Evolutionary conservation across 352 stramenopile species (phyloP).

Genomic region (Phytophthora ohioensis): DNA sequence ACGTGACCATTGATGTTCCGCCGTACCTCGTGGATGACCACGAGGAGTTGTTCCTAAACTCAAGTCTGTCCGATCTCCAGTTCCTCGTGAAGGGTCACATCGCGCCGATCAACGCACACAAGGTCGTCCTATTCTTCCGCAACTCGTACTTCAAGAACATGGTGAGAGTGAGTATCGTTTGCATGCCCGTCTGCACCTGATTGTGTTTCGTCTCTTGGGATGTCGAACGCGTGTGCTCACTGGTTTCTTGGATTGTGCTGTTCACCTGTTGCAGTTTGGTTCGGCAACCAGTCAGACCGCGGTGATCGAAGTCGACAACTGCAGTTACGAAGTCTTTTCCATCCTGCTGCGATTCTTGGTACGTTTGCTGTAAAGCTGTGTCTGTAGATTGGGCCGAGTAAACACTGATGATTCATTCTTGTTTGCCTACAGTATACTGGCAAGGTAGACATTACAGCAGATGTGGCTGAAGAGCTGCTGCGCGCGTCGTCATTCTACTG

Average conservation of each 20-base stretch:
- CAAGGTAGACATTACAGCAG: constrained; percentile 84
- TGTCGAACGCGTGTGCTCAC: constrained; percentile 14
- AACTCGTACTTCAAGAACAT: constrained; percentile 94
- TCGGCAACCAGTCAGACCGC: constrained; percentile 82
- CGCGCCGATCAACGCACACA: constrained; percentile 88
- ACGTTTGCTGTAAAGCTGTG: constrained; percentile 28
- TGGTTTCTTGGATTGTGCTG: constrained; percentile 10
- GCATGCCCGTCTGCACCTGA: constrained; percentile 20
- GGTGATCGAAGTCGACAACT: constrained; percentile 91
- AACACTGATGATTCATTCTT: constrained; percentile 23
- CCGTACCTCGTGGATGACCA: constrained; percentile 88
- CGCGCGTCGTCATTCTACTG: constrained; percentile 84
- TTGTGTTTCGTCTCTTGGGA: background rate
- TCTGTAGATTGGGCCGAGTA: background rate
- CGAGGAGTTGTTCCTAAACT: constrained; percentile 88
- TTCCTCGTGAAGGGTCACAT: constrained; percentile 90
- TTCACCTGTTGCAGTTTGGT: constrained; percentile 67
- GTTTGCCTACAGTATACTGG: constrained; percentile 83
- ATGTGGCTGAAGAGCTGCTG: constrained; percentile 85
- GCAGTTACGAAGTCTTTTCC: constrained; percentile 89
- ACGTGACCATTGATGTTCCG: constrained; percentile 82
- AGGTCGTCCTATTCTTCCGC: constrained; percentile 90
- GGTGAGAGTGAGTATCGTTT: constrained; percentile 81
- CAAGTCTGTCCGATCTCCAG: constrained; percentile 84
- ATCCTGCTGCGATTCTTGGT: constrained; percentile 88